Conservation (phyloP, 2,329 filamentous ascomycete species). For the Parascedosporium putredinis region DNA sequence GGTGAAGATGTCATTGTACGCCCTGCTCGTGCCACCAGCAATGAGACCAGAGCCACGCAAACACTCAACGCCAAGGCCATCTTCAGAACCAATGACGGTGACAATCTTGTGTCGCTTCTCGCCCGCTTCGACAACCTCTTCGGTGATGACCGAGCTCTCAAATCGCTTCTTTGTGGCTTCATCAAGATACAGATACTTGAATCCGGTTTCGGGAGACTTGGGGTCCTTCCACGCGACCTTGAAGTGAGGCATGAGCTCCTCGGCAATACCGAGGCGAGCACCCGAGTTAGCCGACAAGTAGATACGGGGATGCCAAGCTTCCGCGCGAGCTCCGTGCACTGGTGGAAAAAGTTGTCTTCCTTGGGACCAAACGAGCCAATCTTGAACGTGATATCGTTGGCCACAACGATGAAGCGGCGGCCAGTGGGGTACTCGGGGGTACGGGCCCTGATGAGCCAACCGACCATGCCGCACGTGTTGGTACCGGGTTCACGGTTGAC, state of each 20-base stretch:
- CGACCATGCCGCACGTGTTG: slow-evolving; percentile 96
- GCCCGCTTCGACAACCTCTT: slow-evolving; percentile 74
- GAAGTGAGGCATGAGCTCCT: slow-evolving; percentile 95
- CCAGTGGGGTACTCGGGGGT: slow-evolving; percentile 93
- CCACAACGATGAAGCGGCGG: slow-evolving; percentile 86
- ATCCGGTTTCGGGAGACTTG: slow-evolving; percentile 71
- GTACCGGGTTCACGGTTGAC: slow-evolving; percentile 91
- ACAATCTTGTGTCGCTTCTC: slow-evolving; percentile 91
- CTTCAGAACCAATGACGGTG: slow-evolving; percentile 85
- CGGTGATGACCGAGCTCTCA: slow-evolving; percentile 64
- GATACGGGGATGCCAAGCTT: slow-evolving; percentile 93
- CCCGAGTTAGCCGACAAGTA: slow-evolving; percentile 98
- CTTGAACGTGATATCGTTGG: slow-evolving; percentile 99
- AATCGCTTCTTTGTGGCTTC: slow-evolving; percentile 79
- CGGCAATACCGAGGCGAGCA: slow-evolving; percentile 91
- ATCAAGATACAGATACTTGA: slow-evolving; percentile 94
- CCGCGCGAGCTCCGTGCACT: slow-evolving; percentile 92
- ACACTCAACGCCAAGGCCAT: slow-evolving; percentile 96
- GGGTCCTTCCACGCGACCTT: slow-evolving; percentile 92
- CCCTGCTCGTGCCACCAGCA: slow-evolving; percentile 90
- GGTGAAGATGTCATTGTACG: slow-evolving; percentile 98
- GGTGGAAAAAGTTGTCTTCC: slow-evolving; percentile 98
- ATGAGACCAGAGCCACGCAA: slow-evolving; percentile 95
- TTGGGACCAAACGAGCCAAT: slow-evolving; percentile 95
- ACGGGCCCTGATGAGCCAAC: slow-evolving; percentile 88